Percentiles rank a stretch among this genome's conserved stretches.
Evolutionary conservation across 306 rosid species (phyloP).

Genomic region (Cicer chorassanicum): DNA sequence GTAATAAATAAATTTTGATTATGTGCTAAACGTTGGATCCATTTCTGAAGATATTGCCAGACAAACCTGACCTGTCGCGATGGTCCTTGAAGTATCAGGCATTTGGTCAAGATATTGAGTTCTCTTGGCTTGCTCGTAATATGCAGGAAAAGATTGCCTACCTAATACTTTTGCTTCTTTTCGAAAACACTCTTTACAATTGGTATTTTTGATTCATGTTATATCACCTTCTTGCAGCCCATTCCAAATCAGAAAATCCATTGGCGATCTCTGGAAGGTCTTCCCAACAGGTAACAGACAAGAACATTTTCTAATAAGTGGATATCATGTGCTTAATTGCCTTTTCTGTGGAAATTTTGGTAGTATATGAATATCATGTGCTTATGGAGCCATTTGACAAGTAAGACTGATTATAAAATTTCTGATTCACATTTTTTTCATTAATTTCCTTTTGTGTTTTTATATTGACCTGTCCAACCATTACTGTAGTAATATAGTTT

Average conservation of each 20-base stretch:
- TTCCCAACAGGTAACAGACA: slow-evolving; percentile 78
- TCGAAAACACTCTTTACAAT: slow-evolving; percentile 18
- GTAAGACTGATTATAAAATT: slow-evolving; percentile 17
- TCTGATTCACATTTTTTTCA: slow-evolving; percentile 10
- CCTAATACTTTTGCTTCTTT: slow-evolving; percentile 31
- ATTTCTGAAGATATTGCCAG: slow-evolving; percentile 70
- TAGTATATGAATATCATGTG: slow-evolving; percentile 14
- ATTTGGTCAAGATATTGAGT: slow-evolving; percentile 81
- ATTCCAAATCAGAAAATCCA: slow-evolving; percentile 91
- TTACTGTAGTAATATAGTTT: slow-evolving; percentile 23
- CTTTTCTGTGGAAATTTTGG: slow-evolving; percentile 20
- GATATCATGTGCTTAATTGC: slow-evolving; percentile 25
- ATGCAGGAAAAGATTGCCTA: slow-evolving; percentile 76
- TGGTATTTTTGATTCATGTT: slow-evolving; percentile 38
- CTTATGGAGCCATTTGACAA: slow-evolving; percentile 8
- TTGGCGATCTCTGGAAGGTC: slow-evolving; percentile 97
- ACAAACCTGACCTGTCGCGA: slow-evolving; percentile 85
- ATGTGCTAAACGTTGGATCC: slow-evolving; percentile 35
- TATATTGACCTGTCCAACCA: slow-evolving; percentile 21
- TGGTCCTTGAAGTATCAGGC: slow-evolving; percentile 93
- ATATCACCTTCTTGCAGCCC: slow-evolving; percentile 69
- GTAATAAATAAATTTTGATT: background rate
- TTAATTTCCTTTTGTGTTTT: background rate
- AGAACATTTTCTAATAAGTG: slow-evolving; percentile 3
- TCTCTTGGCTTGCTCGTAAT: slow-evolving; percentile 95